These are phyloP conservation scores for Porosira glacialis DNA, from an alignment of 352 stramenopile genomes.

Conservation along the genomic window DNA sequence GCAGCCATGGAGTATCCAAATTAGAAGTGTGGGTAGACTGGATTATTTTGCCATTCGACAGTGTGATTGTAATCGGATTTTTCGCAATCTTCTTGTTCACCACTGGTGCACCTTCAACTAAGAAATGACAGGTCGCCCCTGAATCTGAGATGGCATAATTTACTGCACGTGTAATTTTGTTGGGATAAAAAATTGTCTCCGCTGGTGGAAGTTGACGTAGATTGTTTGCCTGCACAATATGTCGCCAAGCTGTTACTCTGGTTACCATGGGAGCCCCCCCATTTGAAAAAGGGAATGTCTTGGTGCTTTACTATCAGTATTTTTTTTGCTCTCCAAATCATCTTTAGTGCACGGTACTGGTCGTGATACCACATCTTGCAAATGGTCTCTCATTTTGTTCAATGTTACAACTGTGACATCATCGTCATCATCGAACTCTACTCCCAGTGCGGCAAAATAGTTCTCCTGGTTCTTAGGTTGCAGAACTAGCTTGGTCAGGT, in stretches of 20 bases:
- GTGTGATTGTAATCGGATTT: conserved; percentile 10
- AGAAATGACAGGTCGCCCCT: conserved; percentile 19
- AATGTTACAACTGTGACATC: not conserved
- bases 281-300: not conserved
- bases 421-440: not conserved
- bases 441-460: not conserved
- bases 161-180: not conserved
- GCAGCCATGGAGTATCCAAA: conserved; percentile 28
- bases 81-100: conserved; percentile 8
- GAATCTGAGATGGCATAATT: conserved; percentile 14
- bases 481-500: not conserved
- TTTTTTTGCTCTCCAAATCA: not conserved
- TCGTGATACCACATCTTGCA: not conserved
- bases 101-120: conserved; percentile 9
- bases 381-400: not conserved
- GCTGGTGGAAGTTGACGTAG: not conserved
- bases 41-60: conserved; percentile 14
- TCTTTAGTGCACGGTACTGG: not conserved
- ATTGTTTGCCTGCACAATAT: conserved; percentile 3
- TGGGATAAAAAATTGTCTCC: not conserved
- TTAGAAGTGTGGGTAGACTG: conserved; percentile 27
- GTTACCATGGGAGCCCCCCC: not conserved
- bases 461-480: too few species aligned
- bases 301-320: not conserved
- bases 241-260: not conserved